Percentiles rank a stretch among this genome's conserved stretches.
Conservation (phyloP, 306 rosid species). For the Acacia crassicarpa region DNA sequence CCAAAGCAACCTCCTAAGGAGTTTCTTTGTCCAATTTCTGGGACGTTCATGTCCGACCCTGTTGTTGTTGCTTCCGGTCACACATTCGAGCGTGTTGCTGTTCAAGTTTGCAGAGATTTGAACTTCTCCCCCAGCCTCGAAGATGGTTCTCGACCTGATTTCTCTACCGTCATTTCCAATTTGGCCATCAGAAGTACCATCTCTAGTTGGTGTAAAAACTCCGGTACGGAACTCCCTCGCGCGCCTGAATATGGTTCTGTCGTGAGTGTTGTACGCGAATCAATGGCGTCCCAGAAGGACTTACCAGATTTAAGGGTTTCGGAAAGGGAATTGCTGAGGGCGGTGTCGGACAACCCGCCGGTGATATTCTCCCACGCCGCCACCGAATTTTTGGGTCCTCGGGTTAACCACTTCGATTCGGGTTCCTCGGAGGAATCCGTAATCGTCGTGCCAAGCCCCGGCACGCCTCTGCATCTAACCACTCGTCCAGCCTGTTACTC, state of each 20-base stretch:
- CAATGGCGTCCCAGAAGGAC: conserved; percentile 30
- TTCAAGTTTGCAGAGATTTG: conserved; percentile 58
- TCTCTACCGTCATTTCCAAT: conserved; percentile 66
- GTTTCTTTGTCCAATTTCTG: conserved; percentile 67
- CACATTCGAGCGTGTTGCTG: conserved; percentile 77
- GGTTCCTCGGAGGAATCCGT: conserved; percentile 62
- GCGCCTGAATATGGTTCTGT: conserved; percentile 58
- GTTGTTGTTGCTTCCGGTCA: conserved; percentile 88
- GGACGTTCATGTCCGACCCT: conserved; percentile 82
- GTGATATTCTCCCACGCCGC: conserved; percentile 74
- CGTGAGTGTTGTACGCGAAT: conserved; percentile 34
- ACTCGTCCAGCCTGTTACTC: conserved; percentile 71
- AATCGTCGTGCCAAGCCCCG: conserved; percentile 41
- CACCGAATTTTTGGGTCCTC: conserved; percentile 66
- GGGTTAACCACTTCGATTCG: conserved; percentile 52
- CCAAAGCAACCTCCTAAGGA: conserved; percentile 53
- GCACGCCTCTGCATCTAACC: conserved; percentile 66
- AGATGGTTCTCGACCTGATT: conserved; percentile 78
- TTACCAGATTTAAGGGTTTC: conserved; percentile 54
- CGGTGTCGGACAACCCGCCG: conserved; percentile 70
- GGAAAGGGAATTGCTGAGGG: conserved; percentile 62
- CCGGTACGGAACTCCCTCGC: conserved; percentile 40
- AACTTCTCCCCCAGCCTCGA: conserved; percentile 49
- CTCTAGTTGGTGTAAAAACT: conserved; percentile 58
- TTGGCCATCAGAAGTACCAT: conserved; percentile 61